Evolutionary conservation across 2,329 filamentous ascomycete species (phyloP), one percentile per base, ranked within the genome.

Genomic region (Fusarium chlamydosporum): DNA sequence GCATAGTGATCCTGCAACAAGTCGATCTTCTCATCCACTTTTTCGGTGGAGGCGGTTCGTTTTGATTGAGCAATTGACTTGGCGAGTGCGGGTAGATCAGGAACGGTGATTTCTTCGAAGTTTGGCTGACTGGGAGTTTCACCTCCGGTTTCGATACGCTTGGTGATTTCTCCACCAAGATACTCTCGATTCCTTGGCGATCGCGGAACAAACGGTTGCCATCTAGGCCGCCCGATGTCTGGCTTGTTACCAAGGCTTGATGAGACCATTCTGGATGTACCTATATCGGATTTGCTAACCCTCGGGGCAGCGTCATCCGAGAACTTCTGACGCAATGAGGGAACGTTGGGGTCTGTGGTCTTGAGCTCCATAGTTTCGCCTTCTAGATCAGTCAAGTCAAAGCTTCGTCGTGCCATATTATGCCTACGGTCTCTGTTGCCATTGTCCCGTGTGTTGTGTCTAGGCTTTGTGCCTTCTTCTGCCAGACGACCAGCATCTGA

Each of bases 1-100:
- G 80, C 81, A 67, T 83, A 86, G 12, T 77, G 80, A 62, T 82
- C 78, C 46, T 81, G 78, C 8, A 86, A 61, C 4, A 85, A 76
- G 62, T 86, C 84, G 42, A 84, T 80, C 16, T 77, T 74, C 18
- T 73, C 77, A 3, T 78, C 73, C 8, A 78, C 76, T 12, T 67
- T 68, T 18, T 75, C 69, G 15, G 65, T 58, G 3, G 71, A 42
- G 18, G 45, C 23, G 15, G 45, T 55, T 23, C 57, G 59, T 35
- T 56, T 61, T 16, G 67, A 67, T 6, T 71, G 65, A 53, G 70
- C 67, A 50, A 74, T 50, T 11, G 70, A 67, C 63, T 70, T 74
- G 15, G 70, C 67, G 11, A 78, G 58, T 11, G 65, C 68, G 4
- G 77, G 75, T 7, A 79, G 67, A 45, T 76, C 73, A 11, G 74